phyloP scores from a whole-genome alignment of 1,284 basidiomycete species.

The Meripilus lineatus region DNA sequence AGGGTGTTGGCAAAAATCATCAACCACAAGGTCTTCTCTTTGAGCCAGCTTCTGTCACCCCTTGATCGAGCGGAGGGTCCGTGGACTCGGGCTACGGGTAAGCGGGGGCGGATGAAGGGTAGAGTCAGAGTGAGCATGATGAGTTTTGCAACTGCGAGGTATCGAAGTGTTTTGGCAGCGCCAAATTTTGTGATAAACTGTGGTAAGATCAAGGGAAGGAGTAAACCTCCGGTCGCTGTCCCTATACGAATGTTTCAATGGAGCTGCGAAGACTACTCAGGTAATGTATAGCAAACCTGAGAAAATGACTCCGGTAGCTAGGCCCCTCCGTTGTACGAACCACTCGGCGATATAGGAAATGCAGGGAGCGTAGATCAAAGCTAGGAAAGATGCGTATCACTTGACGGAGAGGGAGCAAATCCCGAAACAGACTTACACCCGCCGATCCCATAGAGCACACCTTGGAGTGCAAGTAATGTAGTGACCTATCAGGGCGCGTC shows the following conservation, averaged over 20 bases:
- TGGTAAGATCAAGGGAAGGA: conserved; percentile 5
- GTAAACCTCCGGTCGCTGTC: not conserved
- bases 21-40: conserved; percentile 15
- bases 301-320: conserved; percentile 38
- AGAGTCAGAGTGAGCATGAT: conserved; percentile 4
- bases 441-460: conserved; percentile 20
- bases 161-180: conserved; percentile 5
- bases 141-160: not conserved
- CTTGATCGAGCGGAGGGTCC: too few relatives aligned
- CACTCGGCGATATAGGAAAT: conserved; percentile 38
- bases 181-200: too few relatives aligned
- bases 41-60: conserved; percentile 12
- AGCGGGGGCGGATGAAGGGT: conserved; percentile 13
- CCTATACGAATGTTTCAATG: not conserved
- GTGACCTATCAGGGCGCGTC: too few relatives aligned
- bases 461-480: conserved; percentile 24
- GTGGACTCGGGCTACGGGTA: too few relatives aligned
- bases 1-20: conserved; percentile 18
- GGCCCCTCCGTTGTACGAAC: conserved; percentile 35
- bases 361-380: conserved; percentile 30
- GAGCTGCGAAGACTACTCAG: conserved; percentile 12
- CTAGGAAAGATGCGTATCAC: too few relatives aligned
- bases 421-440: too few relatives aligned
- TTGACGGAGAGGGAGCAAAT: too few relatives aligned
- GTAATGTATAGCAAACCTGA: conserved; percentile 29